Percentiles rank a stretch among this genome's conserved stretches.
Evolutionary conservation across 345 rosid genomes (phyloP).

Genomic region (Salix suchowensis): DNA sequence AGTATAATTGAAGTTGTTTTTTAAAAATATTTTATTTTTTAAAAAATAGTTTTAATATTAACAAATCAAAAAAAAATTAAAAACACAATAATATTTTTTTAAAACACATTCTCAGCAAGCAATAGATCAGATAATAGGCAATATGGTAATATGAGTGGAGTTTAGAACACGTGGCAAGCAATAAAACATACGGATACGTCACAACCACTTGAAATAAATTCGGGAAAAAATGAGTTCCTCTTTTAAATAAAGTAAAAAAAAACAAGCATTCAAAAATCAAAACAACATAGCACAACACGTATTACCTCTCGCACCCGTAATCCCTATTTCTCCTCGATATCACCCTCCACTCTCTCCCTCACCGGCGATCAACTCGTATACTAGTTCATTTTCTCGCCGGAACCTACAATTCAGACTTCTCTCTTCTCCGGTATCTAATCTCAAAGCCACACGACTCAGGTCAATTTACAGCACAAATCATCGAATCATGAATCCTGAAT

Average conservation of each 20-base stretch:
- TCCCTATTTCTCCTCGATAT: neutral
- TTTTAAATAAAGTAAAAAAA: neutral
- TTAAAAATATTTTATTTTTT: too few species aligned
- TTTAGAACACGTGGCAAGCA: constrained; percentile 26
- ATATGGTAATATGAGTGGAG: neutral
- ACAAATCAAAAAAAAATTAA: too few species aligned
- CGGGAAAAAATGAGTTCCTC: constrained; percentile 13
- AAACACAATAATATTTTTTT: too few species aligned
- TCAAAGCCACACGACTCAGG: constrained; percentile 16
- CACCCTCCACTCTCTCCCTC: neutral
- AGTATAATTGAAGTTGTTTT: too few species aligned
- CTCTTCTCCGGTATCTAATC: neutral
- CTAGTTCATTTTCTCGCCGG: constrained; percentile 13
- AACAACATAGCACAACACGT: neutral
- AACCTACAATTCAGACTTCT: neutral
- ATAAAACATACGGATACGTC: constrained; percentile 15
- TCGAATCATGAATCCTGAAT: constrained; percentile 79
- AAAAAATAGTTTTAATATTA: too few species aligned
- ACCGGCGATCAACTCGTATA: constrained; percentile 28
- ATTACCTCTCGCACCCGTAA: neutral
- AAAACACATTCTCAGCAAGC: too few species aligned
- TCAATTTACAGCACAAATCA: constrained; percentile 13
- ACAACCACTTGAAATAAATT: constrained; percentile 12
- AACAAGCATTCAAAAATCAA: neutral
- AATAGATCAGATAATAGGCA: neutral